Base-by-base conservation (phyloP, 441 rosid species). In the Mallotus repandus region DNA sequence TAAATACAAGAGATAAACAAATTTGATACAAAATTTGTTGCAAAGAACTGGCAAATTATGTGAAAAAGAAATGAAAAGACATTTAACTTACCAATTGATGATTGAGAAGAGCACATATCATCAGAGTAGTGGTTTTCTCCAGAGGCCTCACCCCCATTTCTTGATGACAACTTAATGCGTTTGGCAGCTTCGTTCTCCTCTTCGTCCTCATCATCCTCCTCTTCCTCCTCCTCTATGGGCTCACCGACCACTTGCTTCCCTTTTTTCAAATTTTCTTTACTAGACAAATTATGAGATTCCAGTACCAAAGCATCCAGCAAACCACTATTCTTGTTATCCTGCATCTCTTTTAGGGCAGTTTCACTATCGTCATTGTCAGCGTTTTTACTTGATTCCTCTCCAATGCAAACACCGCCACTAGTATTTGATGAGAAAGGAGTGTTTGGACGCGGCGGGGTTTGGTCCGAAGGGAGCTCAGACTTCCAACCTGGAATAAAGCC, bases 401-500 rank as follows among this genome's bases (percentile, higher is more conserved):
- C 22, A 13, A 60, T 35, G 46, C 80, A 74, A 70, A 58, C 74
- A n/a, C 78, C 72, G 4, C 69, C 74, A 15, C 72, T 76, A 9
- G 78, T 73, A 75, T 69, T 76, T 50, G 77, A 76, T 58, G 68
- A 56, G 68, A 70, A 75, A 9, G 75, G 70, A 16, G 82, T 77
- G 15, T 54, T 55, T 25, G 76, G 80, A 69, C 78, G 72, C 9
- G 63, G 66, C 10, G 79, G 74, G 0, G 74, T 68, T 87, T 89
- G 95, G 94, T 68, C 78, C 63, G 92, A 87, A 87, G 94, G 86
- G 85, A 84, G 89, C 80, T 89, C 95, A 5, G 78, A 50, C 21
- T 52, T 75, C 66, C 71, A 66, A 69, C 70, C 13, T 66, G 69
- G 58, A 63, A 50, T 15, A 45, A 4, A 63, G 74, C 35, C 68